These are phyloP conservation scores for Mortierella sp. DNA, from an alignment of 371 early-diverging fungal genomes.

Conservation along the genomic window DNA sequence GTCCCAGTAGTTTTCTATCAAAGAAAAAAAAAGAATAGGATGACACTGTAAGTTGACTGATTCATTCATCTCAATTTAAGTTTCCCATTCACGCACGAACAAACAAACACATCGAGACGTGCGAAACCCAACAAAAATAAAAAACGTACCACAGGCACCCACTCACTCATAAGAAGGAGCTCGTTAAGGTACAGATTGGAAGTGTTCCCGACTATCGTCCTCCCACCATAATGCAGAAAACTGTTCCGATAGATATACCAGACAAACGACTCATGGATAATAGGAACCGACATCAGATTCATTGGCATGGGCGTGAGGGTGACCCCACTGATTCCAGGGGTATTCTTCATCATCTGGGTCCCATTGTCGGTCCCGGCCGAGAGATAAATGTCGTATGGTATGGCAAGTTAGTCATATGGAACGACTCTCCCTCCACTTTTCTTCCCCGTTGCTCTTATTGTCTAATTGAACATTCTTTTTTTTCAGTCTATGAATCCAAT, in stretches of 20 bases:
- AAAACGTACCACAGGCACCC: background rate
- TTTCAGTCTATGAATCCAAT: too few species aligned
- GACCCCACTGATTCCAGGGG: background rate
- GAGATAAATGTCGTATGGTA: background rate
- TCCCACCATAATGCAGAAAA: background rate
- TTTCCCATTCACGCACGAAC: background rate
- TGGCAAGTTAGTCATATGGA: too few species aligned
- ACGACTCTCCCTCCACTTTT: too few species aligned
- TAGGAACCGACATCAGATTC: background rate
- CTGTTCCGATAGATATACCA: background rate
- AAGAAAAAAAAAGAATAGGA: background rate
- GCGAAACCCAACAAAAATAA: background rate
- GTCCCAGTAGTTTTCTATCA: background rate
- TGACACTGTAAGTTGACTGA: background rate
- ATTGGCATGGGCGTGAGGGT: background rate
- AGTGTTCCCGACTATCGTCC: background rate
- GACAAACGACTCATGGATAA: background rate
- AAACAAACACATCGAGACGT: background rate
- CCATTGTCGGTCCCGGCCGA: background rate
- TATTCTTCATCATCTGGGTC: background rate
- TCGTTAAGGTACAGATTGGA: background rate
- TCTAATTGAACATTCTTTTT: too few species aligned
- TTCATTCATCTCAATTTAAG: background rate
- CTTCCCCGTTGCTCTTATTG: too few species aligned
- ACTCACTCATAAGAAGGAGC: background rate